Conservation (phyloP, 139 green algal species). For the Trebouxia sp. region DNA sequence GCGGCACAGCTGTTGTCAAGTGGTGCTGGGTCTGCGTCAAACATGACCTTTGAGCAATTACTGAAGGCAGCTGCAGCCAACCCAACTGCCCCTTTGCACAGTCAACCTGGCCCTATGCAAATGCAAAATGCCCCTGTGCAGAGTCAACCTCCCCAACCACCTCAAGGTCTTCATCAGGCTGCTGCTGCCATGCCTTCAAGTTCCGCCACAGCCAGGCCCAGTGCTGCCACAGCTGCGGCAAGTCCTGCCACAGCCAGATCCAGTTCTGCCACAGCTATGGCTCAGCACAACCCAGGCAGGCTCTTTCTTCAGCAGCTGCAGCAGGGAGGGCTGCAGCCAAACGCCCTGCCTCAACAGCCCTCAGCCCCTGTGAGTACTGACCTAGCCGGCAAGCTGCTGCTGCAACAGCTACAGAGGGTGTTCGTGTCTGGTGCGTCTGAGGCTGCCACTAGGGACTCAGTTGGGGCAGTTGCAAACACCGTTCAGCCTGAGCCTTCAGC, state of each 20-base stretch:
- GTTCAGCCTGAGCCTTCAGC: not conserved
- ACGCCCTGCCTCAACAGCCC: not conserved
- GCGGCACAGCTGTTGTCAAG: not conserved
- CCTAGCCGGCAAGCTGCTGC: not conserved
- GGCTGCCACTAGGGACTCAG: not conserved
- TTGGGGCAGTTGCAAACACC: not conserved
- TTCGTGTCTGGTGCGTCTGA: not conserved
- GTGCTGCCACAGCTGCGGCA: not conserved
- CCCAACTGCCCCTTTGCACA: too few species aligned
- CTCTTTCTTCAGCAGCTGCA: constrained; percentile 27
- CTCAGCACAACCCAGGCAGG: not conserved
- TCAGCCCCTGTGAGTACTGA: not conserved
- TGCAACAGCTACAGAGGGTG: not conserved
- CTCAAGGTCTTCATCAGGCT: too few species aligned
- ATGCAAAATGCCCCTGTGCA: too few species aligned
- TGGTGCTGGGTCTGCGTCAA: not conserved
- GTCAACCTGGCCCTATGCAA: too few species aligned
- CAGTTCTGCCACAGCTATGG: not conserved
- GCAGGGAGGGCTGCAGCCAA: not conserved
- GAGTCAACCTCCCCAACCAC: too few species aligned
- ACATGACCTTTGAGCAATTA: constrained; percentile 8
- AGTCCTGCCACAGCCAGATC: not conserved
- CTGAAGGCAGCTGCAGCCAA: not conserved
- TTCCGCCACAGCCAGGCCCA: too few species aligned
- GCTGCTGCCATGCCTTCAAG: too few species aligned